These are phyloP conservation scores for Apiospora koreana DNA, from an alignment of 2,329 filamentous ascomycete genomes.

Conservation along the genomic window DNA sequence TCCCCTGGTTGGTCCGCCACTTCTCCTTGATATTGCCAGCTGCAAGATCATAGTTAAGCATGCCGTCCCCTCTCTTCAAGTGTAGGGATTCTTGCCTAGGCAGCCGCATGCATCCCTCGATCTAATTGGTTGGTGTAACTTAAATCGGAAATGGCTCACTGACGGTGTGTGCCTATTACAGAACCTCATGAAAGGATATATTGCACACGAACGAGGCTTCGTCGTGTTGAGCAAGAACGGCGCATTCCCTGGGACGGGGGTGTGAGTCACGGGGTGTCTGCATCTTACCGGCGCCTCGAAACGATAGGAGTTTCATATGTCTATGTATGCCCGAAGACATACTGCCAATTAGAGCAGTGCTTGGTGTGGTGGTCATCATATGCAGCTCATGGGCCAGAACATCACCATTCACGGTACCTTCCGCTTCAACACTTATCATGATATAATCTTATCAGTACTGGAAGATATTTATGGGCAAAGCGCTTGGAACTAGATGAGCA, in stretches of 20 bases:
- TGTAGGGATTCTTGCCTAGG: neutral
- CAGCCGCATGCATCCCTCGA: neutral
- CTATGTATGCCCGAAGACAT: neutral
- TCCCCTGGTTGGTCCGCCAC: neutral
- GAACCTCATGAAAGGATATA: slow-evolving; percentile 98
- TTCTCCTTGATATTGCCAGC: neutral
- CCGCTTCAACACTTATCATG: neutral
- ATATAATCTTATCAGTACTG: neutral
- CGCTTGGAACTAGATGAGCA: neutral
- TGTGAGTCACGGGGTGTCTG: slow-evolving; percentile 39
- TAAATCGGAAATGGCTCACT: neutral
- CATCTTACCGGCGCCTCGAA: neutral
- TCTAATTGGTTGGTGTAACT: neutral
- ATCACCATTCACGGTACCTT: neutral
- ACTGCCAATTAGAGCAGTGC: neutral
- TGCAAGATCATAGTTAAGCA: neutral
- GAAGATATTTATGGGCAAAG: neutral
- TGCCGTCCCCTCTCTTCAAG: neutral
- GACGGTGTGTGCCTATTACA: slow-evolving; percentile 37
- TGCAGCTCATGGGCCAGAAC: neutral
- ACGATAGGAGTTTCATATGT: neutral
- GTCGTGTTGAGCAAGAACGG: slow-evolving; percentile 92
- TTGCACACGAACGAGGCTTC: slow-evolving; percentile 84
- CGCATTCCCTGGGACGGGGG: slow-evolving; percentile 88
- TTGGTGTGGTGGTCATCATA: no score